Base-by-base conservation (phyloP, 2,329 filamentous ascomycete species). In the Colletotrichum australisinense region DNA sequence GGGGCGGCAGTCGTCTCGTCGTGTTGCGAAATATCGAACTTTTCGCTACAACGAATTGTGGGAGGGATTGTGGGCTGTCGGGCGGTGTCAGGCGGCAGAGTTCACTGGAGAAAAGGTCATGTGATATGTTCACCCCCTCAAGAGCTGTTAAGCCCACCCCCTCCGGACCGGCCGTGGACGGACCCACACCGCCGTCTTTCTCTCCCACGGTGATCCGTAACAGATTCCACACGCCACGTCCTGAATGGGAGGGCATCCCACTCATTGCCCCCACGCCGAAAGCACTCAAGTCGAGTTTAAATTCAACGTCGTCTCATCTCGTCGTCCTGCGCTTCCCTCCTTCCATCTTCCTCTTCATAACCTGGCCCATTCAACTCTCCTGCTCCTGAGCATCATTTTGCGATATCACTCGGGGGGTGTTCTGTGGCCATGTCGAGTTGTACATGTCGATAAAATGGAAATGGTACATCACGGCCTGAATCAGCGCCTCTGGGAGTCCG, bases 41-140 rank as follows among this genome's bases (percentile, higher is more conserved):
- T 85, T 84, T 84, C 79, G 80, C 79, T 80, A 76, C 75, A 32
- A 64, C 77, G 79, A 83, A 83, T 84, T 85, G 83, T 85, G 83
- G 83, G 83, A 79, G 83, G 63, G 75, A 74, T 84, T 84, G 82
- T 84, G 83, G 83, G 83, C 78, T 79, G 67, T 64, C 26, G 69
- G 80, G 83, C 83, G 83, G 83, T 84, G 79, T 76, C 35, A 0
- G 1, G 12, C 35, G 83, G 83, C 83, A 85, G 79, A 83, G 82
- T 63, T 46, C 9, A 42, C 35, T 16, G 35, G n/a, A 52, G 19
- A 52, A 35, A 35, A 38, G 22, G 56, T 42, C 35, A 38, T 38
- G 12, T 57, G 65, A 66, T 67, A 26, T 14, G 3, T 26, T 6
- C 56, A 71, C 71, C 30, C 70, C 49, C 32, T 56, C 14, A 11